These are phyloP conservation scores for Trametes cubensis DNA, from an alignment of 768 basidiomycete genomes.

Conservation along the genomic window DNA sequence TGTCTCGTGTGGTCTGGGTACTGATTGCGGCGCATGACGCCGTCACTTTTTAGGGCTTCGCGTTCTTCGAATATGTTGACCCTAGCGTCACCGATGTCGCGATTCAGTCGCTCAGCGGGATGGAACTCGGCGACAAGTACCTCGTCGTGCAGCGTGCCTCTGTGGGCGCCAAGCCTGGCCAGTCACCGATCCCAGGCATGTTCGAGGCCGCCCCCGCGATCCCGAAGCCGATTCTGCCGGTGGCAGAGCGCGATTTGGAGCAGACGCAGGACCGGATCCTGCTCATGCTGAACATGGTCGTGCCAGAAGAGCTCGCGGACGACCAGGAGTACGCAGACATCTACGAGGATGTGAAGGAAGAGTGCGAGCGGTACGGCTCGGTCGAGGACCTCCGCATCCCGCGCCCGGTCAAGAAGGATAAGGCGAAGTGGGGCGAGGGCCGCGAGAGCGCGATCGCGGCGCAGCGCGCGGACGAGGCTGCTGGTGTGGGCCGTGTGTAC, in stretches of 20 bases:
- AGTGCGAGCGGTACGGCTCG: constrained; percentile 77
- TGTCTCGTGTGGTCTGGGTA: neutral
- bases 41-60: constrained; percentile 74
- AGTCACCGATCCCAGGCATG: constrained; percentile 61
- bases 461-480: constrained; percentile 78
- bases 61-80: constrained; percentile 98
- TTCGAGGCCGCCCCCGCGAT: constrained; percentile 84
- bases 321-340: constrained; percentile 95
- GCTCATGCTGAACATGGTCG: constrained; percentile 99
- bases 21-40: constrained; percentile 5
- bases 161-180: constrained; percentile 83
- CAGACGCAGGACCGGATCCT: constrained; percentile 74
- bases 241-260: constrained; percentile 60
- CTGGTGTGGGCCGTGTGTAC: constrained; percentile 95
- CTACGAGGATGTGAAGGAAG: constrained; percentile 91
- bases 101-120: constrained; percentile 93
- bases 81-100: constrained; percentile 88
- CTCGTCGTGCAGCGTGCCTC: constrained; percentile 97
- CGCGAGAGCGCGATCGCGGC: constrained; percentile 66
- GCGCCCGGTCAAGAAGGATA: constrained; percentile 85
- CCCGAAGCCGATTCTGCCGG: constrained; percentile 86
- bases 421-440: constrained; percentile 75
- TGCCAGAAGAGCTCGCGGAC: constrained; percentile 84
- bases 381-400: constrained; percentile 90
- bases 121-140: constrained; percentile 95